Evolutionary conservation across 179 eudicot genomes (phyloP), one percentile per base, ranked within the genome.

Genomic region (Vitellaria paradoxa): DNA sequence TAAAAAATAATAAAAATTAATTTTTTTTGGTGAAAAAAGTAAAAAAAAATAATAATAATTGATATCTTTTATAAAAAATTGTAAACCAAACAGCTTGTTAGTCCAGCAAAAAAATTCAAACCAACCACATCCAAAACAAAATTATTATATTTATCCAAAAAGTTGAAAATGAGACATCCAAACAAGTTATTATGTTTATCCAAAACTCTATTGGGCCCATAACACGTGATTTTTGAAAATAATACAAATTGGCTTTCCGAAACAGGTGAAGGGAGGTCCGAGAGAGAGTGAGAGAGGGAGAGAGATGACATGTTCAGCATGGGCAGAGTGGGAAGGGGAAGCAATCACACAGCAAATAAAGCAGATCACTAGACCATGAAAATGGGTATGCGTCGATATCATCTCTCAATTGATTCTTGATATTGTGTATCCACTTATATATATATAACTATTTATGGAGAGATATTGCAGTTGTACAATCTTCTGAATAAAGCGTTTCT

Each of bases 311-410:
- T 23, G 37, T 52, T 65, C 46, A 24, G 64, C 9, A 70, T 12
- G 8, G 21, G 72, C 21, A 5, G 30, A 49, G 78, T 30, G 11
- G 13, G 75, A 17, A 37, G 56, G 69, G 68, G 76, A 70, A 62
- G 75, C 76, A 70, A 71, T 72, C 70, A 17, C 71, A 71, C 30
- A 15, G 60, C 70, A 68, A 47, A 11, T 23, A 37, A 52, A 68
- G 42, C 21, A 52, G 18, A 45, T 61, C 13, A 47, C 37, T 18
- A 42, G 21, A 15, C 20, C 68, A 42, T 74, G 45, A 12, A 6
- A 6, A 59, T 46, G 68, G 77, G 59, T 61, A 61, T 74, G n/a
- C n/a, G n/a, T n/a, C n/a, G 77, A 45, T 17, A 24, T 63, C 70
- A 45, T n/a, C n/a, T 62, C 23, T 26, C 37, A 9, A 6, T 56